Percentiles rank a stretch among this genome's conserved stretches.
phyloP scores from a whole-genome alignment of 495 filamentous ascomycete species.

The Aspergillus heteromorphus region DNA sequence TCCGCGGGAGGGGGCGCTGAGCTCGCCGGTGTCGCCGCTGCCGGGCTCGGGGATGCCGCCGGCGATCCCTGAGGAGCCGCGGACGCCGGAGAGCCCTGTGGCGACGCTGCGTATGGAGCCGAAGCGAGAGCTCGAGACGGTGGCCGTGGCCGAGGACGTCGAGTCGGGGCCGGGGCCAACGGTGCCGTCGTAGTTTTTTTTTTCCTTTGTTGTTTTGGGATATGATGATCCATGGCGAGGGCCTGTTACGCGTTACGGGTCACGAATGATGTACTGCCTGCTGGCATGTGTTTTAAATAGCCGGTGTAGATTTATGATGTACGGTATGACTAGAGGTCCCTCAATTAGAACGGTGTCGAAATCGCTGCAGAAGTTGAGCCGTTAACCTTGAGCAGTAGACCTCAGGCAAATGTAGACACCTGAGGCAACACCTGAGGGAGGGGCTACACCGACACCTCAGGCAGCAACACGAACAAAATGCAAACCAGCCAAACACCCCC shows the following conservation, averaged over 20 bases:
- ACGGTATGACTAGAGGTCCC: no score
- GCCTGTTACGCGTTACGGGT: conserved; percentile 19
- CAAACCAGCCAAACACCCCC: conserved; percentile 10
- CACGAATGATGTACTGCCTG: conserved; percentile 20
- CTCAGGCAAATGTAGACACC: neutral
- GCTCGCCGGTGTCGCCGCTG: conserved; percentile 31
- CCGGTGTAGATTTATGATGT: neutral
- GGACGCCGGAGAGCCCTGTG: conserved; percentile 27
- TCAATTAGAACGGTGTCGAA: no score
- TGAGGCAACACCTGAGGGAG: neutral
- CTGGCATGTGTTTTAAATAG: neutral
- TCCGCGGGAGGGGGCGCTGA: conserved; percentile 17
- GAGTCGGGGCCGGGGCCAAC: neutral
- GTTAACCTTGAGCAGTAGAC: no score
- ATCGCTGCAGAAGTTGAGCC: neutral
- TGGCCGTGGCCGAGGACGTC: neutral
- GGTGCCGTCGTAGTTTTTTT: conserved; percentile 1
- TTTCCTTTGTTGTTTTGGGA: conserved; percentile 1
- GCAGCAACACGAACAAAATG: neutral
- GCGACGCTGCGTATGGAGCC: neutral
- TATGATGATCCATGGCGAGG: neutral
- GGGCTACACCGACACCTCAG: neutral
- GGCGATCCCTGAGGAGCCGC: conserved; percentile 38
- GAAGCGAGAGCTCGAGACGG: neutral
- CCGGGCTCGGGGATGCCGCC: conserved; percentile 32